Base-by-base conservation (phyloP, 257 asterid species). In the Gardenia jasminoides region DNA sequence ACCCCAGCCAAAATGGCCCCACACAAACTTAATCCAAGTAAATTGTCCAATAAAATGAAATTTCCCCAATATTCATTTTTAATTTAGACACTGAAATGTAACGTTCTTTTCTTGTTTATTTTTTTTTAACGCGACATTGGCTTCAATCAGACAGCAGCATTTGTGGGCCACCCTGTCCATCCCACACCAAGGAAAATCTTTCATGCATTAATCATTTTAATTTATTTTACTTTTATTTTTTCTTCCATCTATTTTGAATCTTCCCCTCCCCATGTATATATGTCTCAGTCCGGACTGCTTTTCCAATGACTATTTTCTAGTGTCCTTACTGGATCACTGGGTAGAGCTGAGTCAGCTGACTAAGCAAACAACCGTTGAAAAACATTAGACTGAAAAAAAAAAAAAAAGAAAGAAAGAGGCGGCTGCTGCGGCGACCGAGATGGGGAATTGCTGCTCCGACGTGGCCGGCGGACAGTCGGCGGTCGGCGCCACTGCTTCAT, bases 361-460 rank as follows among this genome's bases (percentile, higher is more conserved):
- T 69, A 11, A 28, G 22, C 15, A 8, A 20, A 11, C 10, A 56
- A 54, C 61, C 36, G 58, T 77, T 68, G 75, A 67, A 56, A 67
- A 72, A 13, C 0, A 36, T 30, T 12, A 59, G 46, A 24, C 20
- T 64, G 28, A 64, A 54, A 30, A 12, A 17, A 64, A 54, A 30
- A 12, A 17, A 64, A 54, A 30, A 12, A 17, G n/a, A n/a, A n/a
- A n/a, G n/a, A n/a, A 78, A 70, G 78, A 62, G 73, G 84, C 76
- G 87, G 83, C 70, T 68, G 81, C 84, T 72, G 83, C 70, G 69
- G 80, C 83, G 69, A 69, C 70, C 84, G 81, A 87, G 82, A 96
- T 96, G 99, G 99, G 99, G 58, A 96, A 88, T 85, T 96, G 99
- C 89, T 96, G 88, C 83, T 92, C 99, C 88, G 97, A 93, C 89